Evolutionary conservation across 352 stramenopile species (phyloP), one percentile per base, ranked within the genome.

Genomic region (Globisporangium nagaii): DNA sequence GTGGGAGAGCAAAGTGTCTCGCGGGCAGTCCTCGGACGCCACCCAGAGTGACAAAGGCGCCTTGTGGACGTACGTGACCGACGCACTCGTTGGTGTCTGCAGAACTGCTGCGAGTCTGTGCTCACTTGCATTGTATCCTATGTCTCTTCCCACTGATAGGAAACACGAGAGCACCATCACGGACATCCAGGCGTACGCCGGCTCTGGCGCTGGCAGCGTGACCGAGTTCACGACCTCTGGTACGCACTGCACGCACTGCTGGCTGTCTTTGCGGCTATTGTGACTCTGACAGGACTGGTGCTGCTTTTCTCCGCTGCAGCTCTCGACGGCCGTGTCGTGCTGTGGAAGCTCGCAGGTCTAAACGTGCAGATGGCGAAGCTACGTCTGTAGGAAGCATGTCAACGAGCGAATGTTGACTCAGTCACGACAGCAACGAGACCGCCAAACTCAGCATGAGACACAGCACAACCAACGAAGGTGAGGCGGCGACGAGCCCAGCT

Each of bases 151-250:
- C 22, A 36, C 34, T 52, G 11, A n/a, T 31, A 90, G 79, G 65
- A 94, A 94, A 69, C 84, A 95, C 64, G 70, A 89, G 56, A 90
- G 79, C 49, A 82, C 86, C 24, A 90, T 95, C 53, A 93, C 84
- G 34, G 81, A 87, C 68, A 84, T 95, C 37, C 78, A 93, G 58
- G 62, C 72, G 31, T 90, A 88, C 46, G 50, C 63, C 4, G 55
- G 63, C 49, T 84, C 75, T 8, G 55, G 69, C 17, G 73, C 74
- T 44, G 79, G 79, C 24, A 62, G 69, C 11, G 68, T 95, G 30
- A 75, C 79, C 35, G 82, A 89, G 50, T 92, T 95, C 40, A 86
- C 84, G 11, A 92, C 84, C 2, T 95, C 84, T 13, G 84, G 81
- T 94, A 79, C 36, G 66, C n/a, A n/a, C n/a, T n/a, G n/a, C n/a